phyloP scores from a whole-genome alignment of 805 yeast genomes.

The Priceomyces melissophilus region DNA sequence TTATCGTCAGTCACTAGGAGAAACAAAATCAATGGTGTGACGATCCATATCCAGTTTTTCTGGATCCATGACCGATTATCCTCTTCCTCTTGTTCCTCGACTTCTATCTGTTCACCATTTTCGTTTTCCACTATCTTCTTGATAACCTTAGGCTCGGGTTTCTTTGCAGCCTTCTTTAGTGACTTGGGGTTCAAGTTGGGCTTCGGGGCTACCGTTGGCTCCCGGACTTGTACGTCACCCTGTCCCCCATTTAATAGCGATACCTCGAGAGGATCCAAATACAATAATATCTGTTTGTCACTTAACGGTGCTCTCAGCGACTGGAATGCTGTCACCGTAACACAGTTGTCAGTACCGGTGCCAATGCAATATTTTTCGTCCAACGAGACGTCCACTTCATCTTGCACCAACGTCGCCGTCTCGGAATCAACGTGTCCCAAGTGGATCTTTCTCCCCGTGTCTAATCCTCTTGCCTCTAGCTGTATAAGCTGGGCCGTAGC shows the following conservation, averaged over 20 bases:
- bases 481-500: neutral
- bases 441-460: neutral
- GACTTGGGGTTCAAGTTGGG: conserved; percentile 11
- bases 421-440: conserved; percentile 16
- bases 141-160: conserved; percentile 6
- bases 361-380: conserved; percentile 24
- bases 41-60: conserved; percentile 60
- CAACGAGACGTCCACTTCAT: neutral
- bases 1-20: conserved; percentile 19
- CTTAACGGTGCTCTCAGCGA: neutral
- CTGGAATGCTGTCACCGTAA: conserved; percentile 11
- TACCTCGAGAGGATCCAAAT: conserved; percentile 5
- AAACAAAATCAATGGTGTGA: conserved; percentile 44
- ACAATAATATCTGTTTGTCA: conserved; percentile 10
- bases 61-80: conserved; percentile 49
- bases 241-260: conserved; percentile 1
- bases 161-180: neutral
- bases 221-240: conserved; percentile 5
- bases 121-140: conserved; percentile 21
- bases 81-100: conserved; percentile 19
- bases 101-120: conserved; percentile 23
- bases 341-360: conserved; percentile 31
- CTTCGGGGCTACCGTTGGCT: no score
- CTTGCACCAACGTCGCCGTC: conserved; percentile 8
- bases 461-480: neutral